Evolutionary conservation across 2,329 filamentous ascomycete species (phyloP).

Genomic region (Aspergillus chevalieri): DNA sequence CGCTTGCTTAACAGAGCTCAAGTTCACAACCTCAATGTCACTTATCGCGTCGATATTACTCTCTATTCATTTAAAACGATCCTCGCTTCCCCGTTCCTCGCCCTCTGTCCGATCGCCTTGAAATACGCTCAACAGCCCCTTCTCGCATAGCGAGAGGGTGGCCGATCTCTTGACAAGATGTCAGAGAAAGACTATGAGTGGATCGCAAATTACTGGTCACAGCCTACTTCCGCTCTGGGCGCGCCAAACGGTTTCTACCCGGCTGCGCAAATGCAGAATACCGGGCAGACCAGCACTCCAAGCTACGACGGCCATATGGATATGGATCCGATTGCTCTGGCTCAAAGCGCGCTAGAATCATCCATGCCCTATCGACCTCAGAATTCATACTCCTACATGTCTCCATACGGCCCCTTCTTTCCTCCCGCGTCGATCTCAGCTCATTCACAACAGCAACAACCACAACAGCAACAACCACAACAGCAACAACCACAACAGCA

Average conservation of each 20-base stretch:
- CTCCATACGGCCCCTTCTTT: too few species aligned
- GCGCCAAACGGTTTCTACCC: background rate
- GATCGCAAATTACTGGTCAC: background rate
- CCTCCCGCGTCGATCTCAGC: background rate
- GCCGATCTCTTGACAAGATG: background rate
- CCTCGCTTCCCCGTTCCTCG: background rate
- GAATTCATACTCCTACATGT: too few species aligned
- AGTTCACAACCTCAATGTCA: too few species aligned
- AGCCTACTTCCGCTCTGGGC: background rate
- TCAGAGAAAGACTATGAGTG: background rate
- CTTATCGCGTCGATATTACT: too few species aligned
- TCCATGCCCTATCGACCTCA: too few species aligned
- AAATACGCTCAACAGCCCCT: background rate
- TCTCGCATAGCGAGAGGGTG: background rate
- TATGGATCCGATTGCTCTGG: background rate
- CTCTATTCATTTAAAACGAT: too few species aligned
- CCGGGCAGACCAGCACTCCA: background rate
- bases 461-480: background rate
- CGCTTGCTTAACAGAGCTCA: too few species aligned
- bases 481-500: background rate
- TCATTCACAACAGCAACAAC: background rate
- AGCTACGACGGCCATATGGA: background rate
- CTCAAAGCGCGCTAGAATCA: background rate
- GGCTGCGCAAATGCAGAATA: background rate
- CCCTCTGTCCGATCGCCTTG: background rate